Evolutionary conservation across 129 eudicot species (phyloP).

Genomic region (Centella asiatica): DNA sequence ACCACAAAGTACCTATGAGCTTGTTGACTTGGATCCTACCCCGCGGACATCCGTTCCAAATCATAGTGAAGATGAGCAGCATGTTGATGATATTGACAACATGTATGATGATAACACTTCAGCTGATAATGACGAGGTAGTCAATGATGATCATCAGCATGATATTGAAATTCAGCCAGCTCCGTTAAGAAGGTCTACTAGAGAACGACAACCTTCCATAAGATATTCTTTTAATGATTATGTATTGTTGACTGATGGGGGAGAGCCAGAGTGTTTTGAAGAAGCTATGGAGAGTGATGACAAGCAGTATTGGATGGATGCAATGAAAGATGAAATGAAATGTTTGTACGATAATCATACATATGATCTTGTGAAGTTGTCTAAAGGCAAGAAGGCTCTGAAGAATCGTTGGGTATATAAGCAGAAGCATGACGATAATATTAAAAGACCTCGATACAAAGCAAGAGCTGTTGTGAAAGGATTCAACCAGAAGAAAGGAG

Average conservation of each 20-base stretch:
- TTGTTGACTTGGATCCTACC: not conserved
- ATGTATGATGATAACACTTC: not conserved
- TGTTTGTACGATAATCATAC: slow-evolving; percentile 8
- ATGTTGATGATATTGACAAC: not conserved
- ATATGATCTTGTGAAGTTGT: not conserved
- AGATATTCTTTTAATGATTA: not conserved
- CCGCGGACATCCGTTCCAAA: not conserved
- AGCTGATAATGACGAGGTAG: not conserved
- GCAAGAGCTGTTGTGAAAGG: slow-evolving; percentile 15
- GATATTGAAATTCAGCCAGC: not conserved
- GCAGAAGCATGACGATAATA: not conserved
- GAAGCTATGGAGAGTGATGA: not conserved
- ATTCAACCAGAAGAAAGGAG: slow-evolving; percentile 4
- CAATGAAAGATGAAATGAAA: slow-evolving; percentile 15
- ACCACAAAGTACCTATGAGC: not conserved
- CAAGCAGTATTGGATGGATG: not conserved
- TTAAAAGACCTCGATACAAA: not conserved
- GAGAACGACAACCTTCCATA: not conserved
- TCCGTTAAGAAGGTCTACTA: not conserved
- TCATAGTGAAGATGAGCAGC: not conserved
- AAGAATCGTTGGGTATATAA: slow-evolving; percentile 13
- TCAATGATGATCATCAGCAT: not conserved
- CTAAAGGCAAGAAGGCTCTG: not conserved
- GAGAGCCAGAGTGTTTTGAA: slow-evolving; percentile 1
- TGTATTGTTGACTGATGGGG: slow-evolving; percentile 8